Evolutionary conservation across 148 eudicot genomes (phyloP).

Genomic region (Talinum fruticosum): DNA sequence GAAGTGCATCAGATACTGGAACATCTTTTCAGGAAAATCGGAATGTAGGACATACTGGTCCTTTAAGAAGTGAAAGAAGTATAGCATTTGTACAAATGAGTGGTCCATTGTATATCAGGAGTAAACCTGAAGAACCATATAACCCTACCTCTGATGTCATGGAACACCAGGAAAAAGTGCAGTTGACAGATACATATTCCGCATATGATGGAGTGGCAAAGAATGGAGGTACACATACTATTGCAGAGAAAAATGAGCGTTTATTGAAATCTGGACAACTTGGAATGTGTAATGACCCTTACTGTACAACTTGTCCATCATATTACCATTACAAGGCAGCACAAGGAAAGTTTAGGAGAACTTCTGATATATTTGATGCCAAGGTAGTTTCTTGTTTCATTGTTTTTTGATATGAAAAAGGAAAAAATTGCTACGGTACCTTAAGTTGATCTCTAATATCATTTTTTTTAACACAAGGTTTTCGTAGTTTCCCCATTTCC

Average conservation of each 20-base stretch:
- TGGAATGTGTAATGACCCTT: slow-evolving; percentile 88
- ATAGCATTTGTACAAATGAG: slow-evolving; percentile 49
- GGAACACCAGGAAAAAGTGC: slow-evolving; percentile 23
- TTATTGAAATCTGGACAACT: slow-evolving; percentile 68
- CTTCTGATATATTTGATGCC: slow-evolving; percentile 40
- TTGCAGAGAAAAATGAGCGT: slow-evolving; percentile 50
- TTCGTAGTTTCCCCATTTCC: neutral
- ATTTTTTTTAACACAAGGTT: neutral
- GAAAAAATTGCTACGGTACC: neutral
- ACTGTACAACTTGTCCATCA: slow-evolving; percentile 78
- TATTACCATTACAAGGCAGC: slow-evolving; percentile 39
- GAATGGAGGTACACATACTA: slow-evolving; percentile 26
- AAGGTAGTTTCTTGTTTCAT: slow-evolving; percentile 41
- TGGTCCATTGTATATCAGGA: slow-evolving; percentile 47
- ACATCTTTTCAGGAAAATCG: slow-evolving; percentile 35
- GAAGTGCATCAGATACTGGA: slow-evolving; percentile 45
- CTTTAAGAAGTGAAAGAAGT: slow-evolving; percentile 45
- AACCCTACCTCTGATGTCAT: slow-evolving; percentile 25
- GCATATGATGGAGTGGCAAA: slow-evolving; percentile 29
- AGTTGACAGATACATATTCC: slow-evolving; percentile 31
- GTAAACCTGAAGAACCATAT: slow-evolving; percentile 35
- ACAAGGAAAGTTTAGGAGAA: slow-evolving; percentile 30
- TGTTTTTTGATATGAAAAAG: neutral
- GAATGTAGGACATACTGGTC: slow-evolving; percentile 53
- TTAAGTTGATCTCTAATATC: neutral